Conservation (phyloP, 2,329 filamentous ascomycete genomes). For the Pseudogymnoascus verrucosus region DNA sequence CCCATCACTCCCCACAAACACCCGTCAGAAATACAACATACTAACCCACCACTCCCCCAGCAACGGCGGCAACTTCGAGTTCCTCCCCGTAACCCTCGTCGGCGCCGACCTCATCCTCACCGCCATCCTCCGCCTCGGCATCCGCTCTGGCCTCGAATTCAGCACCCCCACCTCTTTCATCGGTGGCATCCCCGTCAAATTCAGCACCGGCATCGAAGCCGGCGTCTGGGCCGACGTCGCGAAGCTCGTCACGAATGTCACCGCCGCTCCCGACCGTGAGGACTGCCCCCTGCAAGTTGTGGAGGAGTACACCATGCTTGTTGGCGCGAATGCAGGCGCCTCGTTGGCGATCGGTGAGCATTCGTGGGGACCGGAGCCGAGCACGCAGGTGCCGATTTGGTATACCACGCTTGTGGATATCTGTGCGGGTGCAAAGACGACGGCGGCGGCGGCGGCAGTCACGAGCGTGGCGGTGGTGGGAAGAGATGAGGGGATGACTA, state of each 20-base stretch:
- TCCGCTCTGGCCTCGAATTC: slow-evolving; percentile 37
- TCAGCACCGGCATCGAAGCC: slow-evolving; percentile 27
- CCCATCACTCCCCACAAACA: neutral
- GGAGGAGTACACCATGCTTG: slow-evolving; percentile 41
- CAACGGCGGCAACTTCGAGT: slow-evolving; percentile 46
- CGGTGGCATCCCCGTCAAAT: slow-evolving; percentile 12
- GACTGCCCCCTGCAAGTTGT: slow-evolving; percentile 39
- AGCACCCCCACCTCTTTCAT: slow-evolving; percentile 25
- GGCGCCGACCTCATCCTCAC: slow-evolving; percentile 37
- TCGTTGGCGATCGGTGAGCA: slow-evolving; percentile 35
- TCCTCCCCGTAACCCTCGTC: slow-evolving; percentile 45
- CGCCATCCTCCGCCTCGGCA: slow-evolving; percentile 40
- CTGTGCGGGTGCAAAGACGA: slow-evolving; percentile 31
- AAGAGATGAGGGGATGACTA: slow-evolving; percentile 30
- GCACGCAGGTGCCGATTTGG: slow-evolving; percentile 42
- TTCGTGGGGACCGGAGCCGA: slow-evolving; percentile 43
- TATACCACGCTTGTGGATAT: slow-evolving; percentile 41
- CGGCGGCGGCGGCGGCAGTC: slow-evolving; percentile 18
- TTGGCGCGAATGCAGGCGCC: slow-evolving; percentile 48
- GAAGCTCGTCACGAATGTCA: slow-evolving; percentile 46
- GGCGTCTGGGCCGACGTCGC: slow-evolving; percentile 47
- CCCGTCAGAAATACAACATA: neutral
- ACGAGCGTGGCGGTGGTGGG: slow-evolving; percentile 16
- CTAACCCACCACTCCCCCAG: slow-evolving; percentile 25
- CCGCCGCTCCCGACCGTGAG: slow-evolving; percentile 28